These are phyloP conservation scores for Musa schizocarpa DNA, from an alignment of 176 grass and related monocot species.

Conservation along the genomic window DNA sequence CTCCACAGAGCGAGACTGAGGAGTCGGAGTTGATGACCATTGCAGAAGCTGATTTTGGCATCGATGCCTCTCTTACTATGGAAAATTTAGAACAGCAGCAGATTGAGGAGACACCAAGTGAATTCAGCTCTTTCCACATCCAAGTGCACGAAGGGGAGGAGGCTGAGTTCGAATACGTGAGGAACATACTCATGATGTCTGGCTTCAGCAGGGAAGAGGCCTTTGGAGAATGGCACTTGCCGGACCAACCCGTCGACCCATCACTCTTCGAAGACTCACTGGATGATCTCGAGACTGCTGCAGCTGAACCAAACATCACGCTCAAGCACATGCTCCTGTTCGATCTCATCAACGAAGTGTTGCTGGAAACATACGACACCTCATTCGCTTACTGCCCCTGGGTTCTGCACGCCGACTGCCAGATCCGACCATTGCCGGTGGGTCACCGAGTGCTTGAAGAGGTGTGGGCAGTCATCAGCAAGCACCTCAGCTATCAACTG, in stretches of 20 bases:
- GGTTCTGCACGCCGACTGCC: conserved; percentile 33
- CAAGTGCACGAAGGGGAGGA: conserved; percentile 66
- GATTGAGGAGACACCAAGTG: conserved; percentile 1
- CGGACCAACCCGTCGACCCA: conserved; percentile 48
- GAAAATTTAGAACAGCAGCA: not conserved
- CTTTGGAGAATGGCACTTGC: conserved; percentile 43
- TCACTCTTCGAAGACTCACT: conserved; percentile 48
- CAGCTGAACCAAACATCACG: conserved; percentile 27
- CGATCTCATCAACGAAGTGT: conserved; percentile 83
- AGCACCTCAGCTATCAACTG: conserved; percentile 42
- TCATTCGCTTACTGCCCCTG: conserved; percentile 33
- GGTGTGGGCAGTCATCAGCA: conserved; percentile 61
- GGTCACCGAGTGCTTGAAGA: conserved; percentile 57
- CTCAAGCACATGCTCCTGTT: conserved; percentile 75
- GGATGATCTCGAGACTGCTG: conserved; percentile 20
- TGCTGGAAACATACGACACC: conserved; percentile 51
- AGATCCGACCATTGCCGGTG: conserved; percentile 41
- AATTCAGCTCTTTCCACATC: conserved; percentile 28
- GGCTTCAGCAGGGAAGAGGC: conserved; percentile 42
- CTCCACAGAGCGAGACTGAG: conserved; percentile 26
- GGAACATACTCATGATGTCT: conserved; percentile 68
- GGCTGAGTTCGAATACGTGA: conserved; percentile 71
- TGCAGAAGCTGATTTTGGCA: conserved; percentile 9
- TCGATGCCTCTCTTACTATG: not conserved
- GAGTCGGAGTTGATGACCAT: conserved; percentile 41